Base-by-base conservation (phyloP, 495 filamentous ascomycete species). In the Aspergillus coremiiformis region DNA sequence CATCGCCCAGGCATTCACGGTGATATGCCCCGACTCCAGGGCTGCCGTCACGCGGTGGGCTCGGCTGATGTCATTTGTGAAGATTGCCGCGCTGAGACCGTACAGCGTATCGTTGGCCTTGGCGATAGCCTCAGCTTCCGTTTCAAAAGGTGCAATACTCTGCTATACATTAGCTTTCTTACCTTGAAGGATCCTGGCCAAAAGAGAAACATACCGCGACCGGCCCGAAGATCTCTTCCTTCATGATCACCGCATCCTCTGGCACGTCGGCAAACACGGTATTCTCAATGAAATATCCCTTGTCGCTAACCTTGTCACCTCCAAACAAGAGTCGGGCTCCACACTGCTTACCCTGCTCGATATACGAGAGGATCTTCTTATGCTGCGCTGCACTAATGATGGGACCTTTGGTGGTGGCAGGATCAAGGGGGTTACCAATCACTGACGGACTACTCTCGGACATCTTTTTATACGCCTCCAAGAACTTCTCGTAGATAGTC, bases 51-150 rank as follows among this genome's bases (percentile, higher is more conserved):
- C 81, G 14, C 86, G 76, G 70, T 95, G 89, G 12, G 85, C 88
- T 43, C 80, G 78, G 46, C 75, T 79, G 49, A 96, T 71, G 58
- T 95, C 80, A 58, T 82, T 76, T 7, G 87, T 95, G 60, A 95
- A 96, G 0, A 96, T 65, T 0, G 90, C 87, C 22, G 81, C 81
- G 26, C 87, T 88, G 15, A 97, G 77, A 0, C 91, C 91, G 57
- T 95, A 92, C 0, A 81, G 85, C 1, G 86, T 89, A 64, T 89
- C 80, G 61, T 96, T 97, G 20, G 91, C 91, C 64, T 86, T 77
- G 39, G 76, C 71, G 21, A 96, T 70, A 0, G 87, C 92, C 51
- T 97, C 89, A 30, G 85, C 85, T 59, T 97, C 91, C 0, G 80
- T 85, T 62, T 81, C 81, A 72, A 96, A 96, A 9, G 61, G 61